phyloP scores from a whole-genome alignment of 1,284 basidiomycete genomes.

The Sphaerobolus stellatus region DNA sequence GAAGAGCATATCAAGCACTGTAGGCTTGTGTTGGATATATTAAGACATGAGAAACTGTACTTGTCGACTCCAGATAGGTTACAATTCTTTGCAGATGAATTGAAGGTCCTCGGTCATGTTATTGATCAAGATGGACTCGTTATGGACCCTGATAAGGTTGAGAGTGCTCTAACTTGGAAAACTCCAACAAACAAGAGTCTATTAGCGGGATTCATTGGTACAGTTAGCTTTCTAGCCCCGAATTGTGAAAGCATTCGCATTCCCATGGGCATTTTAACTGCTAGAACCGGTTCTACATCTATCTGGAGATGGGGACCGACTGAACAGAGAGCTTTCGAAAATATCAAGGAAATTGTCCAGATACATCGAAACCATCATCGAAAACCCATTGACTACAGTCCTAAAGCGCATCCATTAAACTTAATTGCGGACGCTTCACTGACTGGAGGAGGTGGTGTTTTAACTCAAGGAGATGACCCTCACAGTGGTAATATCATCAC shows the following conservation, averaged over 20 bases:
- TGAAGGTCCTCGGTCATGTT: slow-evolving; percentile 32
- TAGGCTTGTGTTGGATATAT: slow-evolving; percentile 22
- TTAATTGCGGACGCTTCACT: slow-evolving; percentile 23
- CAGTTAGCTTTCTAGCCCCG: slow-evolving; percentile 26
- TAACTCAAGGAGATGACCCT: slow-evolving; percentile 23
- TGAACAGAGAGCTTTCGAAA: slow-evolving; percentile 30
- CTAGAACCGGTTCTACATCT: slow-evolving; percentile 12
- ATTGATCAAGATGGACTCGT: slow-evolving; percentile 29
- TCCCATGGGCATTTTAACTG: slow-evolving; percentile 20
- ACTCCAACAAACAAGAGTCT: slow-evolving; percentile 20
- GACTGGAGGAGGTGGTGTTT: slow-evolving; percentile 20
- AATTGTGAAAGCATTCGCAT: slow-evolving; percentile 21
- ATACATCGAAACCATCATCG: slow-evolving; percentile 20
- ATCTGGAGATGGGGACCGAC: slow-evolving; percentile 24
- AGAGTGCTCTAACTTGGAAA: slow-evolving; percentile 20
- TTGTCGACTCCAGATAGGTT: slow-evolving; percentile 28
- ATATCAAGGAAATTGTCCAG: slow-evolving; percentile 24
- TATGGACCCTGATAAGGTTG: slow-evolving; percentile 37
- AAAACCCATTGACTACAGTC: slow-evolving; percentile 23
- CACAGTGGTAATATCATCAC: slow-evolving; percentile 19
- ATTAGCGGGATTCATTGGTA: slow-evolving; percentile 24
- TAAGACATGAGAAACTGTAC: slow-evolving; percentile 25
- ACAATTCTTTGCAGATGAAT: slow-evolving; percentile 23
- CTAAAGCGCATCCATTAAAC: too few species aligned
- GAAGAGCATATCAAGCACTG: slow-evolving; percentile 30